phyloP scores from a whole-genome alignment of 192 early-diverging fungal genomes.

The Entomortierella parvispora region DNA sequence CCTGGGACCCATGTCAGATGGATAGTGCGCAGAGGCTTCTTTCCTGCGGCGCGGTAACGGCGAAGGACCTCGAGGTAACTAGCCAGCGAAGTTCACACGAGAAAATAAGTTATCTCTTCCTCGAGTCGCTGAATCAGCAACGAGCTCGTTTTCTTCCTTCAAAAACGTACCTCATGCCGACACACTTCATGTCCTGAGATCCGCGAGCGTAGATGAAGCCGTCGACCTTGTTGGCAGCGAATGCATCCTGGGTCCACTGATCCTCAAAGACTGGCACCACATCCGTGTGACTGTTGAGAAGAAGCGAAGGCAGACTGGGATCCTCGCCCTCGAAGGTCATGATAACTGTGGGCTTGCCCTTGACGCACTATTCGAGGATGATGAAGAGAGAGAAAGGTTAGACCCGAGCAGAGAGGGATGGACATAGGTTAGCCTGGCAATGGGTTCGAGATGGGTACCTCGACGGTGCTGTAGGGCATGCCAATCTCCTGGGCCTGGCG shows the following conservation, averaged over 20 bases:
- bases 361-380: slow-evolving; percentile 55
- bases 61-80: slow-evolving; percentile 88
- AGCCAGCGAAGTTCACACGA: not conserved
- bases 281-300: slow-evolving; percentile 91
- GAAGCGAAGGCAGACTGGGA: slow-evolving; percentile 65
- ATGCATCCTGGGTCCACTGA: slow-evolving; percentile 81
- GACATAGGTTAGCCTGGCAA: too few relatives aligned
- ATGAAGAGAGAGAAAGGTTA: not conserved
- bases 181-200: slow-evolving; percentile 94
- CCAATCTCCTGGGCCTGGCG: slow-evolving; percentile 77
- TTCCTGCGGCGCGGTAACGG: slow-evolving; percentile 62
- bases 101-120: not conserved
- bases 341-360: slow-evolving; percentile 78
- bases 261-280: slow-evolving; percentile 88
- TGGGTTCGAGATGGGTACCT: too few relatives aligned
- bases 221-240: slow-evolving; percentile 71
- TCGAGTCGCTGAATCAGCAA: not conserved
- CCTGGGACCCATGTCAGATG: slow-evolving; percentile 83
- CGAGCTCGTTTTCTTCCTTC: not conserved
- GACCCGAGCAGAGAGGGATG: not conserved
- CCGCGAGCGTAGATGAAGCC: slow-evolving; percentile 86
- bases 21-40: slow-evolving; percentile 71
- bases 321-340: slow-evolving; percentile 73
- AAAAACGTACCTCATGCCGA: slow-evolving; percentile 63
- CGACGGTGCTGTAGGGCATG: slow-evolving; percentile 59